Conservation (phyloP, 2,329 filamentous ascomycete genomes). For the Aspergillus sp. region DNA sequence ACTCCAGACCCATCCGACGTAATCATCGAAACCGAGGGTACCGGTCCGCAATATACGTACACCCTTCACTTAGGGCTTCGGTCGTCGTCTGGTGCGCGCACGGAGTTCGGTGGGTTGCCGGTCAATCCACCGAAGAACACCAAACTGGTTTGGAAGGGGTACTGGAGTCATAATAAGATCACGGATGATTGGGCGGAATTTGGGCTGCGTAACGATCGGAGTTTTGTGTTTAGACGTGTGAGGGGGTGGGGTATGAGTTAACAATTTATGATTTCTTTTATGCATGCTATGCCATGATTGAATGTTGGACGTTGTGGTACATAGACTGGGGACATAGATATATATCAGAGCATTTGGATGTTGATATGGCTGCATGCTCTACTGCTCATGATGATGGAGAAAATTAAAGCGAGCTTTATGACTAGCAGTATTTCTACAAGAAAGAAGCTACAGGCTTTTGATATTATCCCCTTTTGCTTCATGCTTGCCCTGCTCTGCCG, state of each 20-base stretch:
- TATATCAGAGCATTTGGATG: neutral
- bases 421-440: too few relatives aligned
- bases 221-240: conserved; percentile 56
- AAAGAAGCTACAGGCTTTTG: too few relatives aligned
- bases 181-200: conserved; percentile 91
- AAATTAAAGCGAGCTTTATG: too few relatives aligned
- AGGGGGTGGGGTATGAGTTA: conserved; percentile 47
- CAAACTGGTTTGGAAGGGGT: conserved; percentile 79
- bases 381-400: too few relatives aligned
- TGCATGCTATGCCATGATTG: too few relatives aligned
- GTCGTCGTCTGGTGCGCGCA: conserved; percentile 15
- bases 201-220: conserved; percentile 51
- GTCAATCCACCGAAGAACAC: conserved; percentile 60
- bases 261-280: conserved; percentile 10
- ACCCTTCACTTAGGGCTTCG: conserved; percentile 69
- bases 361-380: too few relatives aligned
- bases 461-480: too few relatives aligned
- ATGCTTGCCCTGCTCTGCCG: too few relatives aligned
- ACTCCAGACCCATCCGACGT: conserved; percentile 49
- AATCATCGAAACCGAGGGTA: conserved; percentile 79
- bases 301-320: too few relatives aligned
- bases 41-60: conserved; percentile 70
- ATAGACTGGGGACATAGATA: neutral
- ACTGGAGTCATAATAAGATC: conserved; percentile 81
- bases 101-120: conserved; percentile 23